Conservation (phyloP, 1,284 basidiomycete species). For the Papiliotrema nemorosa region DNA sequence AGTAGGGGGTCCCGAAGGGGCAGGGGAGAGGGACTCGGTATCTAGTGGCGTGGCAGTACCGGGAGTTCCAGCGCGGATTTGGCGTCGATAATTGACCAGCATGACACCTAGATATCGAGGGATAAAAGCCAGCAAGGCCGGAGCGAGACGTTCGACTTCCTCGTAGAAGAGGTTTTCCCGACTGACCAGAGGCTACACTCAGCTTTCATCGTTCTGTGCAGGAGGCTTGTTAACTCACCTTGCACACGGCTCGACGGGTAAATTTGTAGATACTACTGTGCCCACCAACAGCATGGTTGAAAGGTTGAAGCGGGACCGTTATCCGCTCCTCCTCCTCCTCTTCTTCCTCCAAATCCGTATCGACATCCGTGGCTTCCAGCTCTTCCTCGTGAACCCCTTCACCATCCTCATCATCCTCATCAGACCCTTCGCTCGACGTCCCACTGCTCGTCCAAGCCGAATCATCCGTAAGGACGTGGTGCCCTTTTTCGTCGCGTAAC, state of each 20-base stretch:
- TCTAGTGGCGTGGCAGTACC: conserved; percentile 32
- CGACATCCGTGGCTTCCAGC: conserved; percentile 8
- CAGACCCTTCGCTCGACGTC: conserved; percentile 6
- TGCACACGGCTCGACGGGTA: conserved; percentile 95
- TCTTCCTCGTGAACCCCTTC: conserved; percentile 4
- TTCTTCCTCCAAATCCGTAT: conserved; percentile 16
- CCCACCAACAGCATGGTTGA: conserved; percentile 95
- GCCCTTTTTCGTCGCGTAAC: conserved; percentile 3
- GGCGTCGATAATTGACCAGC: conserved; percentile 87
- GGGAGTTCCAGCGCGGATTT: conserved; percentile 19
- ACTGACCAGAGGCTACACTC: conserved; percentile 78
- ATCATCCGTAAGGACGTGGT: conserved; percentile 7
- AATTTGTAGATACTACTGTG: conserved; percentile 98
- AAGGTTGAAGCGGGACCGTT: conserved; percentile 93
- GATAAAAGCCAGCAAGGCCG: conserved; percentile 85
- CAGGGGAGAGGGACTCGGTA: conserved; percentile 17
- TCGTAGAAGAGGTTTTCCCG: conserved; percentile 98
- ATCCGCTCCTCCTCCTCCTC: conserved; percentile 54
- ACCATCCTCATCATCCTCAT: conserved; percentile 9
- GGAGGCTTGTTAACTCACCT: conserved; percentile 58
- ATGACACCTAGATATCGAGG: conserved; percentile 97
- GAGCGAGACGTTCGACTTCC: conserved; percentile 87
- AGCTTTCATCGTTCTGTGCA: conserved; percentile 1
- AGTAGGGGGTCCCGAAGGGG: conserved; percentile 27
- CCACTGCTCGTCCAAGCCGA: conserved; percentile 21